Percentiles rank a stretch among this genome's conserved stretches.
These are phyloP conservation scores for Fusarium neocosmosporiellum DNA, from an alignment of 2,329 filamentous ascomycete species.

Conservation along the genomic window DNA sequence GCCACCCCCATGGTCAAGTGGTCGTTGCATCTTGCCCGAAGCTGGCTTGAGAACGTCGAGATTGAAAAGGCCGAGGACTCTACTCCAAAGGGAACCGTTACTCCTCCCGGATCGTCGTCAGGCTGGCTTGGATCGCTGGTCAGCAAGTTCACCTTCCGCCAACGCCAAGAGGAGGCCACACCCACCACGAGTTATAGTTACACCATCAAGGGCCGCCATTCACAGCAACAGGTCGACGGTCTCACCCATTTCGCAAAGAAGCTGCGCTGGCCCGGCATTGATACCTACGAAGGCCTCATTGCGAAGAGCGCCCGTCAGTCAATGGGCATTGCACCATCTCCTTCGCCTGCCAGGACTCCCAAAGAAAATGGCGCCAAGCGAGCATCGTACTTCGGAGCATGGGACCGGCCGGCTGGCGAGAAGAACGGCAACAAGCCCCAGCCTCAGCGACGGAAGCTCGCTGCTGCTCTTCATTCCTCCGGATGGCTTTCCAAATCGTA, in stretches of 20 bases:
- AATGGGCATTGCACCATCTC: constrained; percentile 42
- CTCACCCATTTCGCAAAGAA: constrained; percentile 72
- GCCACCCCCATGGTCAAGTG: constrained; percentile 73
- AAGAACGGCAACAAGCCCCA: constrained; percentile 45
- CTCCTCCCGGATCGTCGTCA: constrained; percentile 22
- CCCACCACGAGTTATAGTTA: constrained; percentile 53
- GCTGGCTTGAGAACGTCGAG: constrained; percentile 76
- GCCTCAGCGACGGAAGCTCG: constrained; percentile 63
- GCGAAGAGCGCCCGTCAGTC: constrained; percentile 60
- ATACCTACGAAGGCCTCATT: constrained; percentile 61
- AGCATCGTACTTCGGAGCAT: constrained; percentile 61
- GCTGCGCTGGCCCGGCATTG: constrained; percentile 71
- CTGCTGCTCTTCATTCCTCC: constrained; percentile 66
- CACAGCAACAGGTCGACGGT: constrained; percentile 69
- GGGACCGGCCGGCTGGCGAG: constrained; percentile 49
- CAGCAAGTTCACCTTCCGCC: constrained; percentile 62
- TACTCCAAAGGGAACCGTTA: constrained; percentile 12
- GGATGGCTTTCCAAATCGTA: constrained; percentile 78
- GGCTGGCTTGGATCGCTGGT: constrained; percentile 69
- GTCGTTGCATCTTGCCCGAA: constrained; percentile 72
- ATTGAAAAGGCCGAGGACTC: constrained; percentile 59
- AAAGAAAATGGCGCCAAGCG: constrained; percentile 49
- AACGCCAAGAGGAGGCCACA: constrained; percentile 52
- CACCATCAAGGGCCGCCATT: constrained; percentile 65
- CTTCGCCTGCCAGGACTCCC: constrained; percentile 52